Base-by-base conservation (phyloP, 1,284 basidiomycete genomes). In the Agroathelia rolfsii region DNA sequence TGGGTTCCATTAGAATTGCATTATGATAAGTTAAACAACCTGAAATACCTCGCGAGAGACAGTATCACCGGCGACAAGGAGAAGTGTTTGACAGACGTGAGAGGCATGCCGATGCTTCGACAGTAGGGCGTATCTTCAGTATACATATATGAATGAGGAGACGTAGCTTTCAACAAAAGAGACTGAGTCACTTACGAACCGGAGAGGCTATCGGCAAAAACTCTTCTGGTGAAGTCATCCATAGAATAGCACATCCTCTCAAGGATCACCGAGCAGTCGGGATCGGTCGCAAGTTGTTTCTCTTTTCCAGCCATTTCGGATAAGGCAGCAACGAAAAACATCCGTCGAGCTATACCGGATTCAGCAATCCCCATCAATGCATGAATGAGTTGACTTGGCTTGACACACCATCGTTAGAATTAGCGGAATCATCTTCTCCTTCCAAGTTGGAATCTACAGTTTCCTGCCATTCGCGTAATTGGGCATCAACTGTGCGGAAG, bases 211-310 rank as follows among this genome's bases (percentile, higher is more conserved):
- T 94, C 90, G 38, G 86, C 61, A 43, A 95, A 81, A 3, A 94
- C 88, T 36, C 92, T 69, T 32, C 85, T 67, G 11, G 85, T 83
- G 59, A 90, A 92, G 55, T 95, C 90, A 51, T 93, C 89, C 79
- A 96, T 89, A 1, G 87, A 92, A 48, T 90, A 73, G 10, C 77
- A 51, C 68, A 95, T 79, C 43, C 89, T 69, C 54, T 96, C 92
- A 32, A 96, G 58, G 29, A 94, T 74, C 18, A 82, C 69, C 1
- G 88, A 88, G 43, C 86, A 90, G 39, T 95, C 90, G 2, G 86
- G 84, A 56, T 96, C 93, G 0, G 90, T 90, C 1, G 89, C 78
- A 10, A 94, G 71, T 42, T 84, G 77, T 31, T 82, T 79, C 56
- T 95, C 93, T 51, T 93, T 88, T 4, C 73, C 80, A 11, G 70